These are phyloP conservation scores for Podospora didyma DNA, from an alignment of 495 filamentous ascomycete species.

Conservation along the genomic window DNA sequence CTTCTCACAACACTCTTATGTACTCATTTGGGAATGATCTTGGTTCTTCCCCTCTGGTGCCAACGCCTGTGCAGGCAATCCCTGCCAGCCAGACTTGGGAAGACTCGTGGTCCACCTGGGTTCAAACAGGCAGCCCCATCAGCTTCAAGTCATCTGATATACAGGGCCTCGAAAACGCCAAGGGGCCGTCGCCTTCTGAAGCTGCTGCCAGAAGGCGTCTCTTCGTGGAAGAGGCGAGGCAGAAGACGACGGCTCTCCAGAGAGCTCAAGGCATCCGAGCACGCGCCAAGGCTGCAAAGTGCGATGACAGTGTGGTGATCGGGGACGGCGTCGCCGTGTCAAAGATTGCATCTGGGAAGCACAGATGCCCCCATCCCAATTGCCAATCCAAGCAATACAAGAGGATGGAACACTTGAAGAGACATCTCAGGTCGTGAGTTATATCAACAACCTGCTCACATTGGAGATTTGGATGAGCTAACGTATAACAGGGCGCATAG, in stretches of 20 bases:
- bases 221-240: conserved; percentile 26
- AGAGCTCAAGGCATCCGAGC: conserved; percentile 16
- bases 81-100: conserved; percentile 7
- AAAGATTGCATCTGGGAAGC: conserved; percentile 16
- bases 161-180: neutral
- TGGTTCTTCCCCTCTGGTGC: conserved; percentile 2
- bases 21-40: conserved; percentile 11
- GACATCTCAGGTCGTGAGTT: conserved; percentile 52
- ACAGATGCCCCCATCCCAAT: conserved; percentile 13
- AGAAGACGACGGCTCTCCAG: conserved; percentile 32
- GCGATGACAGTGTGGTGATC: conserved; percentile 1
- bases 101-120: conserved; percentile 14
- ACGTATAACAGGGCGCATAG: neutral
- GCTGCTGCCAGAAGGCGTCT: conserved; percentile 7
- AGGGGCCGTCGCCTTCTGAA: neutral
- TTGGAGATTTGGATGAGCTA: neutral
- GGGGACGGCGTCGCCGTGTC: conserved; percentile 15
- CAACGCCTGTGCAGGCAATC: conserved; percentile 4
- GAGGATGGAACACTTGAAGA: conserved; percentile 58
- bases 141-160: conserved; percentile 7
- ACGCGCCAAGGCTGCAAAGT: conserved; percentile 4
- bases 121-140: conserved; percentile 21
- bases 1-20: conserved; percentile 15
- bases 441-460: neutral
- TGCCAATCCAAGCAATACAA: conserved; percentile 46